A percentile compares a stretch with the other conserved stretches of the same genome.
Evolutionary conservation across 192 early-diverging fungal genomes (phyloP).

Genomic region (Rhizophagus clarus): DNA sequence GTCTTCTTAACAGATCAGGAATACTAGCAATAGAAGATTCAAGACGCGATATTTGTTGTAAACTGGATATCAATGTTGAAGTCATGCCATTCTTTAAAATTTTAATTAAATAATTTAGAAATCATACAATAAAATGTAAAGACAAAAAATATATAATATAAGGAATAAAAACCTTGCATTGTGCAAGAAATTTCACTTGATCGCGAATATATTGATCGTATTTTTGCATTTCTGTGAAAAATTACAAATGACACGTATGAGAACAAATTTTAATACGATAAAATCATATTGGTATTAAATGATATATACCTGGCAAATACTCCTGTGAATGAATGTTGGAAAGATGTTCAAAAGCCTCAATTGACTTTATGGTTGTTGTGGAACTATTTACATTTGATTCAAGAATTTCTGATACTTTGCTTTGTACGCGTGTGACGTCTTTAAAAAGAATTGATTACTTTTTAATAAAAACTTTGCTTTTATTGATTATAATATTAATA

Average conservation of each 20-base stretch:
- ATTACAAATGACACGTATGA: background rate
- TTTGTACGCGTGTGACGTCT: constrained; percentile 14
- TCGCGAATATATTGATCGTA: constrained; percentile 23
- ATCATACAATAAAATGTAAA: background rate
- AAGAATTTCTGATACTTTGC: constrained; percentile 26
- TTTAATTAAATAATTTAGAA: background rate
- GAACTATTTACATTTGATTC: constrained; percentile 31
- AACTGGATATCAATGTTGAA: constrained; percentile 40
- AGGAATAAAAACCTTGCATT: constrained; percentile 20
- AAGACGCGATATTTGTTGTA: constrained; percentile 45
- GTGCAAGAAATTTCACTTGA: constrained; percentile 9
- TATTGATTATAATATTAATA: background rate
- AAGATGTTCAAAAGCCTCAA: constrained; percentile 51
- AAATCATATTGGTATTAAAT: background rate
- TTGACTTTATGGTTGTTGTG: constrained; percentile 34
- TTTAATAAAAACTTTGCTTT: background rate
- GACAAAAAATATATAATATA: background rate
- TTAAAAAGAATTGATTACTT: background rate
- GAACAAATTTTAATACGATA: background rate
- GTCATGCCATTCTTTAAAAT: constrained; percentile 33
- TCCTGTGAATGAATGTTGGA: constrained; percentile 49
- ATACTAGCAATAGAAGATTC: constrained; percentile 47
- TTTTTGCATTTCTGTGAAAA: constrained; percentile 14
- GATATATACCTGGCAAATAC: constrained; percentile 38
- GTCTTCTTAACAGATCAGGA: constrained; percentile 35